Base-by-base conservation (phyloP, 1,139 yeast species). In the Geotrichum cucujoidarum region DNA sequence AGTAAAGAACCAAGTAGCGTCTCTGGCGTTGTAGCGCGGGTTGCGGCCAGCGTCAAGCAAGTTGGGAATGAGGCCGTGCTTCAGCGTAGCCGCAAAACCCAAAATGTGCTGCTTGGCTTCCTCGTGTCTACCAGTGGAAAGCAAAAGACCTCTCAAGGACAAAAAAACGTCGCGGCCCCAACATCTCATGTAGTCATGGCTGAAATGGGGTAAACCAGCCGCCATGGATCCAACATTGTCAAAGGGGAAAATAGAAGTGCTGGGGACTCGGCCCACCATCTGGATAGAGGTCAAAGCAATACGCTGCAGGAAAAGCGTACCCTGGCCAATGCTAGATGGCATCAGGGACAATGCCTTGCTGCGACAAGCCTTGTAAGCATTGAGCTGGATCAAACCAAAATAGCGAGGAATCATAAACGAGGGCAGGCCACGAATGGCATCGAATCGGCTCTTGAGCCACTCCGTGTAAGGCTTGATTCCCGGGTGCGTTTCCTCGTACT, bases 111-210 rank as follows among this genome's bases (percentile, higher is more conserved):
- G 67, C 58, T 75, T 81, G 1, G 97, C 97, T 50, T 83, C 92
- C 2, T 83, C 86, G 60, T 64, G 78, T 50, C 97, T 74, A 14
- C 84, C 94, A 0, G 96, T 77, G 1, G 84, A 82, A 35, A 90
- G 68, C 53, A 89, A 69, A 43, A 90, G 72, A 0, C 98, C 98
- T 55, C 96, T 73, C 49, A 85, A 74, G 0, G 96, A 77, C 49
- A 92, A 83, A 62, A 92, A 92, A 1, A 89, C 95, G 68, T 92
- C 98, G 62, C 98, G 77, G 27, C 98, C 98, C 98, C 98, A 92
- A 64, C 97, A 88, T 66, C 98, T 76, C 95, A 90, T 89, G 65
- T 86, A 89, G 57, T 83, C 88, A 51, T 76, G 77, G 61, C 94
- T 81, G 66, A 92, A 92, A 68, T 90, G 97, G 2, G 98, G 98